These are phyloP conservation scores for Senna siamea DNA, from an alignment of 306 rosid species.

Conservation along the genomic window DNA sequence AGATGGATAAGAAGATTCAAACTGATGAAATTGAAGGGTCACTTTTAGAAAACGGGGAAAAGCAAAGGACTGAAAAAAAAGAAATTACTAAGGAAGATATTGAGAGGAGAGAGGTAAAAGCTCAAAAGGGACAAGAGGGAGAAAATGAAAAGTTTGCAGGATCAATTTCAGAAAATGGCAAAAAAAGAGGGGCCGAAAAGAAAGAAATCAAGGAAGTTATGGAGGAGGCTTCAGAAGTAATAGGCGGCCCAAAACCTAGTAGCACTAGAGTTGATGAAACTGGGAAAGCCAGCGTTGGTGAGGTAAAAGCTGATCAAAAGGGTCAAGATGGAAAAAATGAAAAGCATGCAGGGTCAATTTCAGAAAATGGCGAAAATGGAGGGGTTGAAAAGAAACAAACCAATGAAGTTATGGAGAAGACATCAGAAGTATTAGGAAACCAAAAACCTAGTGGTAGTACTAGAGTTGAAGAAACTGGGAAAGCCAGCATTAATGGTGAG, in stretches of 20 bases:
- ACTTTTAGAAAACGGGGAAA: background rate
- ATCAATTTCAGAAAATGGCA: background rate
- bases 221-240: background rate
- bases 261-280: no score
- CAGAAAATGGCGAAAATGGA: no score
- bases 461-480: background rate
- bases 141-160: background rate
- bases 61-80: background rate
- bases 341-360: no score
- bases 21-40: slow-evolving; percentile 19
- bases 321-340: no score
- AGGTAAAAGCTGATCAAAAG: no score
- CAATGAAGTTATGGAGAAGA: no score
- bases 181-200: background rate
- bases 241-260: no score
- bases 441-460: background rate
- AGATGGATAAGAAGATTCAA: slow-evolving; percentile 35
- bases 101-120: background rate
- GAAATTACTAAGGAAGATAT: background rate
- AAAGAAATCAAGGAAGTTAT: background rate
- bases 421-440: background rate
- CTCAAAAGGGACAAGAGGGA: slow-evolving; percentile 29
- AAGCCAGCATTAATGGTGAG: background rate
- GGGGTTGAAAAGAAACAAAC: no score
- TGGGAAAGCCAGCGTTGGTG: no score